Percentiles rank a stretch among this genome's conserved stretches.
Conservation (phyloP, 192 early-diverging fungal species). For the Spizellomyces sp. region DNA sequence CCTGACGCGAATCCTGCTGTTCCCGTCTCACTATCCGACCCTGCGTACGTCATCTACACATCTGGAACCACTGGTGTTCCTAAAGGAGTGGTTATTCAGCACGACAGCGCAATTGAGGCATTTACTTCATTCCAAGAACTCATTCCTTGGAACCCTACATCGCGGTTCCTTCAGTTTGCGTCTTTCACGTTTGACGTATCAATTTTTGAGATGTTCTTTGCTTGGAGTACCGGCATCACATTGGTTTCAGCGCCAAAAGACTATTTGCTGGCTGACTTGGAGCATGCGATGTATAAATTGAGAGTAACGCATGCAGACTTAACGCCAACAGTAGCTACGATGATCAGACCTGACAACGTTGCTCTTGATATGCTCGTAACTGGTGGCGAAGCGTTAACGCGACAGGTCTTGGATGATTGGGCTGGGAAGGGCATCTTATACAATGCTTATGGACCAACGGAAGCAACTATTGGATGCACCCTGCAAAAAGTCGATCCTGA, state of each 20-base stretch:
- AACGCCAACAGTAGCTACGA: slow-evolving; percentile 15
- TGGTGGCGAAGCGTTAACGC: slow-evolving; percentile 27
- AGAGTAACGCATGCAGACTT: slow-evolving; percentile 27
- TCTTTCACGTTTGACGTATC: slow-evolving; percentile 9
- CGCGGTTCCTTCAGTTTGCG: slow-evolving; percentile 1
- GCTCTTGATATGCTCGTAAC: slow-evolving; percentile 19
- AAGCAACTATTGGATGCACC: slow-evolving; percentile 33
- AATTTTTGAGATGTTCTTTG: slow-evolving; percentile 13
- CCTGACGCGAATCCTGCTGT: slow-evolving; percentile 1
- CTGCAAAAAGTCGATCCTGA: slow-evolving; percentile 11
- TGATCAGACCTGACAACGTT: slow-evolving; percentile 15
- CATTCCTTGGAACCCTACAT: not conserved
- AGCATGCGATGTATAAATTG: not conserved
- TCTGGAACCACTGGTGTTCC: slow-evolving; percentile 18
- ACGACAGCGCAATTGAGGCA: not conserved
- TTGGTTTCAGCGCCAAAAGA: slow-evolving; percentile 22
- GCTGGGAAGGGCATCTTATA: not conserved
- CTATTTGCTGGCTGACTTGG: slow-evolving; percentile 20
- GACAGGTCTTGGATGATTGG: slow-evolving; percentile 22
- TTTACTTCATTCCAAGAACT: not conserved
- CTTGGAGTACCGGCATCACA: slow-evolving; percentile 16
- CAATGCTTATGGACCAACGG: slow-evolving; percentile 25
- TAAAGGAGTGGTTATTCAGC: slow-evolving; percentile 11
- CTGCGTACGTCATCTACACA: slow-evolving; percentile 21
- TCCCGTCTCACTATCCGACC: not conserved